Evolutionary conservation across 108 stramenopile genomes (phyloP).

Genomic region (Cyclotella baltica): DNA sequence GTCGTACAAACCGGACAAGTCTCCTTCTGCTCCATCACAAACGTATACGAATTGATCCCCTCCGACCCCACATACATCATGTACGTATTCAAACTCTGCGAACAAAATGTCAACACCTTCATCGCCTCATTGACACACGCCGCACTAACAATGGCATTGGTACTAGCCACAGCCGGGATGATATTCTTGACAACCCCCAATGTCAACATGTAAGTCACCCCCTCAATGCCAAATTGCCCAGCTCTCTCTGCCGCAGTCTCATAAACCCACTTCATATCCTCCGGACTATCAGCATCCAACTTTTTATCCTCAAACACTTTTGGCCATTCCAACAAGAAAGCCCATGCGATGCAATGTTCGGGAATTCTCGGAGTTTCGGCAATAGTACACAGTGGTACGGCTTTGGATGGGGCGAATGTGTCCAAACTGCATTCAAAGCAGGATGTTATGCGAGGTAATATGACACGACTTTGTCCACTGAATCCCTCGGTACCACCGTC

Average conservation of each 20-base stretch:
- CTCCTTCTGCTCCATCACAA: slow-evolving; percentile 87
- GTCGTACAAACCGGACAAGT: slow-evolving; percentile 92
- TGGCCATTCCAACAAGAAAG: slow-evolving; percentile 92
- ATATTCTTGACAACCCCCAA: slow-evolving; percentile 99
- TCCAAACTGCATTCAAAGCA: slow-evolving; percentile 99
- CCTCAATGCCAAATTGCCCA: slow-evolving; percentile 83
- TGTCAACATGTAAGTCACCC: slow-evolving; percentile 93
- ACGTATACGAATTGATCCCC: slow-evolving; percentile 91
- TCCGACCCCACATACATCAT: slow-evolving; percentile 93
- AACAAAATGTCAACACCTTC: slow-evolving; percentile 92
- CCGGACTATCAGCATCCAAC: slow-evolving; percentile 93
- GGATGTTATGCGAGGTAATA: slow-evolving; percentile 94
- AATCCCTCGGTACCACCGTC: slow-evolving; percentile 99
- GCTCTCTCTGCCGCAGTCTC: slow-evolving; percentile 90
- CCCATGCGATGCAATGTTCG: slow-evolving; percentile 99
- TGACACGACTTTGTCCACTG: slow-evolving; percentile 97
- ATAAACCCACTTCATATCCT: slow-evolving; percentile 97
- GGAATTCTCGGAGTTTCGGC: slow-evolving; percentile 99
- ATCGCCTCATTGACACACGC: slow-evolving; percentile 96
- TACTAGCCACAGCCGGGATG: slow-evolving; percentile 99
- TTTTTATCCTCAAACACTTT: slow-evolving; percentile 91
- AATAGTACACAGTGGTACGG: slow-evolving; percentile 98
- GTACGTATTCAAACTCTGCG: slow-evolving; percentile 96
- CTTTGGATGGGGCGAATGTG: slow-evolving; percentile 93
- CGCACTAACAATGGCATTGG: slow-evolving; percentile 98